Conservation (phyloP, 768 basidiomycete species). For the Suillus americanus region DNA sequence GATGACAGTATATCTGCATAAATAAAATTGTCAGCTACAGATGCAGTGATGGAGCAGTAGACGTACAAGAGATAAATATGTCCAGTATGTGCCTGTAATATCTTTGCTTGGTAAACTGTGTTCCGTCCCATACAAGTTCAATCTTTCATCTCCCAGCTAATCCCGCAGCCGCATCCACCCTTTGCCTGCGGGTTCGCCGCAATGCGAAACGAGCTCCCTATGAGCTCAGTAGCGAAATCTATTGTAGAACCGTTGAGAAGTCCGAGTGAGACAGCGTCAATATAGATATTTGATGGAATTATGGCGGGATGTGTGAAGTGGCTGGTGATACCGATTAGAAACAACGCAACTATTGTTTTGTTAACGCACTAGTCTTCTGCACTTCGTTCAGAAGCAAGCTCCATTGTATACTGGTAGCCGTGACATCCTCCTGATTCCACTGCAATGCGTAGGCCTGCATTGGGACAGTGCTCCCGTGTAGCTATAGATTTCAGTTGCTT, state of each 20-base stretch:
- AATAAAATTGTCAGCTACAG: background rate
- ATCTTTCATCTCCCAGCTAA: conserved; percentile 87
- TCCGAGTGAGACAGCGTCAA: conserved; percentile 83
- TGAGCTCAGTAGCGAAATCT: conserved; percentile 92
- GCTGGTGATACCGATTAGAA: conserved; percentile 34
- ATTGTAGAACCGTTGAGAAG: conserved; percentile 87
- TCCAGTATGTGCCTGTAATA: background rate
- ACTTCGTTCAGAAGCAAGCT: conserved; percentile 59
- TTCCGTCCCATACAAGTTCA: background rate
- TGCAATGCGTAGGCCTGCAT: conserved; percentile 73
- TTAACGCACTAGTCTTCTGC: conserved; percentile 83
- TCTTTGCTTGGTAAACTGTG: too few relatives aligned
- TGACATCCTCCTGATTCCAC: conserved; percentile 97
- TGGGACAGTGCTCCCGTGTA: conserved; percentile 55
- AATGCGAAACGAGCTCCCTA: conserved; percentile 87
- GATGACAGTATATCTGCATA: background rate
- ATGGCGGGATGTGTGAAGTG: conserved; percentile 71
- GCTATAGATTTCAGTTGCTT: conserved; percentile 81
- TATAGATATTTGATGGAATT: conserved; percentile 71
- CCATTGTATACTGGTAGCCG: conserved; percentile 95
- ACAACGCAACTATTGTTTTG: background rate
- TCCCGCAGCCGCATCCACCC: conserved; percentile 93
- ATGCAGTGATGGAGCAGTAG: background rate
- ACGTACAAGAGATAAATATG: background rate
- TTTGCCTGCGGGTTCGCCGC: conserved; percentile 88